Base-by-base conservation (phyloP, 225 moss, liverwort and hornwort genomes). In the Neckera pumila region DNA sequence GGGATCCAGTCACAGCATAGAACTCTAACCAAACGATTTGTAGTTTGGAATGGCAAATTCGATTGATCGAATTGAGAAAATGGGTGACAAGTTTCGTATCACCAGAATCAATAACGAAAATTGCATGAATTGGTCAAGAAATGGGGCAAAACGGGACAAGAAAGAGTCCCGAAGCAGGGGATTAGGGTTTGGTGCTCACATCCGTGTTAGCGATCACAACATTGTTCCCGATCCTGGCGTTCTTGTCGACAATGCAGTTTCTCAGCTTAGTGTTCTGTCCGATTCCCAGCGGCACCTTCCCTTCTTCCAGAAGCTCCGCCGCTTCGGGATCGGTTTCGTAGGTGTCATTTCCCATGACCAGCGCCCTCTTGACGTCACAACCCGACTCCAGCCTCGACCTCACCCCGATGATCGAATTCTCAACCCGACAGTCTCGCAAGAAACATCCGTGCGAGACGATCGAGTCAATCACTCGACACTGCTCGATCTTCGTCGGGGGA, bases 391-490 rank as follows among this genome's bases (percentile, higher is more conserved):
- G 71, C 74, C 94, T 86, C 20, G 96, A 96, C 36, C 96, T 91
- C 53, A 96, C 79, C 22, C 95, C 95, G 17, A 95, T 76, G 79
- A 96, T 84, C 13, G 94, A 92, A 75, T 92, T 92, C 76, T 91
- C 91, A 0, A 96, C 91, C 16, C 82, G 88, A 10, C 93, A 95
- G 26, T 96, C 91, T 21, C 92, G 88, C 61, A 96, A 67, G 83
- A 96, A 95, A 38, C 96, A 96, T 15, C 96, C 96, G 43, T 96
- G 96, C 5, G 96, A 96, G 14, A 96, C 81, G 31, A 96, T 95
- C 2, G 96, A 87, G 63, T 95, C 91, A 22, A 90, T 88, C 82
- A 95, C 91, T 30, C 91, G 90, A 78, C 90, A 91, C 79, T 88
- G 77, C 90, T 92, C 92, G 54, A 92, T 79, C 89, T 93, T 93